Base-by-base conservation (phyloP, 139 green algal genomes). In the Picochlorum sp. region DNA sequence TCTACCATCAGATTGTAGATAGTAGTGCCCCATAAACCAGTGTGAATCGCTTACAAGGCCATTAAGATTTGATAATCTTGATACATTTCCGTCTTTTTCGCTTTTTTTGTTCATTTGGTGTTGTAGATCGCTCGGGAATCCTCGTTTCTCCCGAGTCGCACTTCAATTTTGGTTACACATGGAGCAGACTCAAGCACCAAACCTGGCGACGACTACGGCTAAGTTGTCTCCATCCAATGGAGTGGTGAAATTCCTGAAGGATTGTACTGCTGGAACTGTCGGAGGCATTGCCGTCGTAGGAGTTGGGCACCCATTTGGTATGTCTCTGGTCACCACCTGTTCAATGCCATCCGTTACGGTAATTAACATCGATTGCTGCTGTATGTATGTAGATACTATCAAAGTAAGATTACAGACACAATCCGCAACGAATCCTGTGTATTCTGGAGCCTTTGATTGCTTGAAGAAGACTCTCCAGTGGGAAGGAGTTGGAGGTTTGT, bases 361-460 rank as follows among this genome's bases (percentile, higher is more conserved):
- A 41, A 13, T 41, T 11, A 41, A 41, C 34, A 41, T 41, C 34
- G 34, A 41, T 41, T 11, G 34, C 34, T 11, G 34, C 8, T 41
- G 9, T 14, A 46, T 37, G 23, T 21, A 41, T 60, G 44, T 41
- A 76, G 87, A 95, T 68, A 95, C 88, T 9, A 66, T 95, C 4
- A 97, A 97, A 74, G 89, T 97, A 24, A 79, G 90, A 13, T 76
- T 97, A 21, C 91, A 97, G 58, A 93, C 84, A 3, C 91, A 97
- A 70, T 71, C 89, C 0, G 71, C 71, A 16, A 74, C 74, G 21
- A 96, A 96, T 32, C 91, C 90, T 4, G 85, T 95, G 15, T 97
- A 97, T 73, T 83, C 67, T 69, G 89, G 88, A 32, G 80, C 90
- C 11, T 49, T 96, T 7, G 89, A 97, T 69, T 94, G 86, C 57